Conservation (phyloP, 345 rosid species). For the Gossypium mustelinum region DNA sequence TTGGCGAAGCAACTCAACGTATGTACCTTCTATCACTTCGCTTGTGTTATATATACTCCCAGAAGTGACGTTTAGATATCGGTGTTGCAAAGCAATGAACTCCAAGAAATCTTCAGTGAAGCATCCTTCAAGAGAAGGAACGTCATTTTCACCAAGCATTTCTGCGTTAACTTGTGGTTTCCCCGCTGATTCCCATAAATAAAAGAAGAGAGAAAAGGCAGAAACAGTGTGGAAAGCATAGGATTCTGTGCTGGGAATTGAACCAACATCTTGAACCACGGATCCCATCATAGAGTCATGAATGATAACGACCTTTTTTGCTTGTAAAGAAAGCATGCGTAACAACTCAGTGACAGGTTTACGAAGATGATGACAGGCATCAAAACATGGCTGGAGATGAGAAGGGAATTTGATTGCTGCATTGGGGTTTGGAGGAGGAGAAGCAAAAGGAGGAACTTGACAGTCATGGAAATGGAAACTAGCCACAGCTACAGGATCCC, state of each 20-base stretch:
- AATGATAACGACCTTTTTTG: constrained; percentile 31
- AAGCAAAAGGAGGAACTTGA: constrained; percentile 28
- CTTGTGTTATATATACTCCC: constrained; percentile 46
- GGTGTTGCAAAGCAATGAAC: constrained; percentile 24
- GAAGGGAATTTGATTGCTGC: constrained; percentile 37
- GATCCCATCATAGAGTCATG: constrained; percentile 45
- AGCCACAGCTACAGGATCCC: constrained; percentile 19
- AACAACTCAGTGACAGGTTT: constrained; percentile 25
- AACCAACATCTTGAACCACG: constrained; percentile 30
- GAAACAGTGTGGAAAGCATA: constrained; percentile 44
- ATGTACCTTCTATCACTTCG: constrained; percentile 31
- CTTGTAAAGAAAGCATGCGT: constrained; percentile 19
- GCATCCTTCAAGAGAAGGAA: constrained; percentile 46
- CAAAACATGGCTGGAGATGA: constrained; percentile 37
- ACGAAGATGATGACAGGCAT: constrained; percentile 28
- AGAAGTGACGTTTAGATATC: constrained; percentile 4
- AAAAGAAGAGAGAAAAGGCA: constrained; percentile 28
- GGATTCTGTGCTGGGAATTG: constrained; percentile 30
- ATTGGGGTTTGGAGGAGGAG: constrained; percentile 33
- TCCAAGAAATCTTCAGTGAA: constrained; percentile 33
- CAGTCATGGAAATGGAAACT: constrained; percentile 36
- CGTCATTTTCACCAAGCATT: background rate
- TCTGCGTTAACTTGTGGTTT: background rate
- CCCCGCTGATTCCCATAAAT: constrained; percentile 19
- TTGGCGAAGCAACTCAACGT: constrained; percentile 29